These are phyloP conservation scores for Spinacia oleracea DNA, from an alignment of 179 eudicot genomes.

Conservation along the genomic window DNA sequence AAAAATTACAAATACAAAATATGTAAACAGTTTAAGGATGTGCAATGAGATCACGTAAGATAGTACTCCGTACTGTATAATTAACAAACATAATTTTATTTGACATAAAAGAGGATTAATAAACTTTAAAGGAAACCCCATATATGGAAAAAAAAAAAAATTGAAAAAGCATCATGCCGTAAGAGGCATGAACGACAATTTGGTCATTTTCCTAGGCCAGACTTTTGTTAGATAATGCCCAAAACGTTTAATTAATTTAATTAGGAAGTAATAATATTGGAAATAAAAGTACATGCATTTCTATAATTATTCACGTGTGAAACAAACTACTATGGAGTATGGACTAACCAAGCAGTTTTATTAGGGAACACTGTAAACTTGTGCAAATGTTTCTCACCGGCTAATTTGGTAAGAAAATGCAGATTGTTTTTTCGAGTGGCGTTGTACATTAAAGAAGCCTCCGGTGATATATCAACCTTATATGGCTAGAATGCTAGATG, in stretches of 20 bases:
- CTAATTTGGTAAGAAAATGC: background rate
- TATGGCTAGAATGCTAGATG: background rate
- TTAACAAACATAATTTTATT: too few species aligned
- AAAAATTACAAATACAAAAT: too few species aligned
- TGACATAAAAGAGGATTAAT: too few species aligned
- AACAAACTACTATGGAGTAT: too few species aligned
- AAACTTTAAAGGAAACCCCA: too few species aligned
- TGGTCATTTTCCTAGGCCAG: background rate
- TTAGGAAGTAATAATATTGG: background rate
- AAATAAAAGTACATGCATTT: background rate
- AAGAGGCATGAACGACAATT: background rate
- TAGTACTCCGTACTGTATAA: too few species aligned
- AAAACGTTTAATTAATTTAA: background rate
- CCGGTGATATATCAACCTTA: background rate
- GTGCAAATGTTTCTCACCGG: background rate
- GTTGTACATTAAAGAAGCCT: background rate
- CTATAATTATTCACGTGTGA: background rate
- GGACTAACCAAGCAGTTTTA: background rate
- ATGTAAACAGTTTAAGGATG: too few species aligned
- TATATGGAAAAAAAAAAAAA: too few species aligned
- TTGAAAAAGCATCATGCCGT: too few species aligned
- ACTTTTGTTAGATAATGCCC: background rate
- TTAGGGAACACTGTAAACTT: background rate
- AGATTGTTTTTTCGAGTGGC: background rate
- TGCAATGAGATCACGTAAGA: too few species aligned